Conservation (phyloP, 768 basidiomycete genomes). For the Tulasnella calospora region DNA sequence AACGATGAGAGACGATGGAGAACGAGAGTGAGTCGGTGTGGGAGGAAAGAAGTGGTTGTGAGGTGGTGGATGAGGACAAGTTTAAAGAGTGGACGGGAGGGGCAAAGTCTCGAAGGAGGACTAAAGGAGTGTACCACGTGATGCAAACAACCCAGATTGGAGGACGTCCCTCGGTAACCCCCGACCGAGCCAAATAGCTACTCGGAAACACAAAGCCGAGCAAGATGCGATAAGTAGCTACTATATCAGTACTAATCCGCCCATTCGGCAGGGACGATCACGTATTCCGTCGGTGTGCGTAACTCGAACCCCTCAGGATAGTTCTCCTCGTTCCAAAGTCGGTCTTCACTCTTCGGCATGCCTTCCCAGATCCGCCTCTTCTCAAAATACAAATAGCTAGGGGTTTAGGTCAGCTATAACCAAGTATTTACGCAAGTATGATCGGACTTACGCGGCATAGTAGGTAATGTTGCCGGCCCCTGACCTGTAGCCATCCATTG, state of each 20-base stretch:
- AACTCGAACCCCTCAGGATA: neutral
- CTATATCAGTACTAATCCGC: neutral
- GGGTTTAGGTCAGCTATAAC: neutral
- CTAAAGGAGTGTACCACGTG: neutral
- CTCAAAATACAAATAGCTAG: conserved; percentile 48
- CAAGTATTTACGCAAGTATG: neutral
- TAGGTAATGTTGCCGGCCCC: conserved; percentile 47
- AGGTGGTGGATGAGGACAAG: neutral
- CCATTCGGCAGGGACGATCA: neutral
- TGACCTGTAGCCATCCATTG: conserved; percentile 40
- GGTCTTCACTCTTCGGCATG: conserved; percentile 45
- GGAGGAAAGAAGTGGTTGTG: neutral
- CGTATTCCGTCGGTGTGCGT: neutral
- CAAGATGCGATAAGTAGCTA: no score
- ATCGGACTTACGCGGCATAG: conserved; percentile 40
- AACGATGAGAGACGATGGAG: neutral
- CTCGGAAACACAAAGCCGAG: no score
- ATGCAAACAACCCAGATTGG: neutral
- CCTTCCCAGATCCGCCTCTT: conserved; percentile 45
- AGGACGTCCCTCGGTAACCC: neutral
- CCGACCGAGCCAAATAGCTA: neutral
- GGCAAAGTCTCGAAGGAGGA: neutral
- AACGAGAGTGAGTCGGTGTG: neutral
- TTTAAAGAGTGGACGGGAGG: neutral
- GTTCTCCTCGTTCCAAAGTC: conserved; percentile 37